A percentile compares a stretch with the other conserved stretches of the same genome.
Evolutionary conservation across 1,284 basidiomycete genomes (phyloP).

Genomic region (Ceratobasidium sp.): DNA sequence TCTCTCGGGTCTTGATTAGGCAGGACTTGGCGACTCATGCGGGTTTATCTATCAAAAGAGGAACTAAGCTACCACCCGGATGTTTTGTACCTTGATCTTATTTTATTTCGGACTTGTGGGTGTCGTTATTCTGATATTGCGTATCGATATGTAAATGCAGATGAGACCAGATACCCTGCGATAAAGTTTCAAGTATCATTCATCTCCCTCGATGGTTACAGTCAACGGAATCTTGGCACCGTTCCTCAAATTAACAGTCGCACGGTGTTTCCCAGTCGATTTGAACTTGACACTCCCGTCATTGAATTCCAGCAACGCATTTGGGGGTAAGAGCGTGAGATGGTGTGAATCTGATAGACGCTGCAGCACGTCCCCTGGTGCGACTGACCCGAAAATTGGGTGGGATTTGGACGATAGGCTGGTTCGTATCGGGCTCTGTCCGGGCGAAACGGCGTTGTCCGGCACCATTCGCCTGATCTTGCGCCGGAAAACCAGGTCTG

Average conservation of each 20-base stretch:
- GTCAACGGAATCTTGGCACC: conserved; percentile 23
- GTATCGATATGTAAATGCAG: conserved; percentile 19
- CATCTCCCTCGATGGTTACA: conserved; percentile 29
- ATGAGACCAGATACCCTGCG: conserved; percentile 18
- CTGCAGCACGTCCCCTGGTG: conserved; percentile 31
- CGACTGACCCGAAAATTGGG: conserved; percentile 32
- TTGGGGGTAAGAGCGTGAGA: conserved; percentile 30
- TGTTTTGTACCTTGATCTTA: conserved; percentile 29
- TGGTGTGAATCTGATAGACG: conserved; percentile 39
- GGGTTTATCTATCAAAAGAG: conserved; percentile 21
- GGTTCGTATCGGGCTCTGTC: neutral
- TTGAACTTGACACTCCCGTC: conserved; percentile 20
- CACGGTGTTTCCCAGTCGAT: conserved; percentile 31
- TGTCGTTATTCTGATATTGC: conserved; percentile 26
- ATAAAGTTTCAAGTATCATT: conserved; percentile 19
- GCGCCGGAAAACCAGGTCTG: conserved; percentile 27
- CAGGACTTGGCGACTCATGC: neutral
- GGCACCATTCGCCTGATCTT: conserved; percentile 10
- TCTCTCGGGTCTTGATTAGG: conserved; percentile 36
- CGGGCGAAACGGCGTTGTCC: neutral
- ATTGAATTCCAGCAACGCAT: conserved; percentile 37
- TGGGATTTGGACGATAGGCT: conserved; percentile 7
- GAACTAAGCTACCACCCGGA: conserved; percentile 10
- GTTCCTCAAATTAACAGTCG: conserved; percentile 20
- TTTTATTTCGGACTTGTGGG: conserved; percentile 38